phyloP scores from a whole-genome alignment of 2,329 filamentous ascomycete genomes.

The Aureobasidium leucospermi region DNA sequence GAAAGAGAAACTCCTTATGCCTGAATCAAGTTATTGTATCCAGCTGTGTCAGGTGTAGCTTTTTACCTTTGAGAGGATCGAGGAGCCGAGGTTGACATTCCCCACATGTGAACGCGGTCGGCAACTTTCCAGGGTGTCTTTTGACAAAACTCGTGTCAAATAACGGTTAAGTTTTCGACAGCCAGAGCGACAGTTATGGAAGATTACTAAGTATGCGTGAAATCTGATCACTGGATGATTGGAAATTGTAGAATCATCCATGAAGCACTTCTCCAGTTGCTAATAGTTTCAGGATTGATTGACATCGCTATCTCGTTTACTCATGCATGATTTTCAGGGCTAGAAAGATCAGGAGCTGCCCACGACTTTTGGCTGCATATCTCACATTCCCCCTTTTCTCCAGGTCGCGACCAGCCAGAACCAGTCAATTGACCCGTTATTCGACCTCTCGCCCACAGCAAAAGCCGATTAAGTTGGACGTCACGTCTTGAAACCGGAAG shows the following conservation, averaged over 20 bases:
- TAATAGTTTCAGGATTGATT: neutral
- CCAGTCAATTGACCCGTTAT: conserved; percentile 11
- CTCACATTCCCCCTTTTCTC: conserved; percentile 7
- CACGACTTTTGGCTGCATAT: conserved; percentile 10
- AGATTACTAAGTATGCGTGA: too few relatives aligned
- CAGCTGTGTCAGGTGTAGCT: conserved; percentile 6
- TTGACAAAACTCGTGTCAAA: conserved; percentile 4
- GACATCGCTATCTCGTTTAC: neutral
- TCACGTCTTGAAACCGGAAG: conserved; percentile 11
- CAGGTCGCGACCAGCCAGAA: neutral
- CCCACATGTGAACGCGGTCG: conserved; percentile 11
- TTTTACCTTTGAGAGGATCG: neutral
- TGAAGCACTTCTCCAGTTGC: too few relatives aligned
- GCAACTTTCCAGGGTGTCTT: neutral
- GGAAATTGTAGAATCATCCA: too few relatives aligned
- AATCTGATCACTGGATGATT: too few relatives aligned
- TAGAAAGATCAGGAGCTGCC: neutral
- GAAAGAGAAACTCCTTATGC: conserved; percentile 1
- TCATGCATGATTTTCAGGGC: neutral
- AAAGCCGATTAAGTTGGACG: conserved; percentile 13
- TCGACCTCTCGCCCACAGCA: conserved; percentile 5
- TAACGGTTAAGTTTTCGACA: neutral
- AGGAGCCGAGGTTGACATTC: conserved; percentile 5
- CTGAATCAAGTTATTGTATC: conserved; percentile 9
- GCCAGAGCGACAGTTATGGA: neutral